Evolutionary conservation across 2,329 filamentous ascomycete species (phyloP).

Genomic region (Alternaria sp.): DNA sequence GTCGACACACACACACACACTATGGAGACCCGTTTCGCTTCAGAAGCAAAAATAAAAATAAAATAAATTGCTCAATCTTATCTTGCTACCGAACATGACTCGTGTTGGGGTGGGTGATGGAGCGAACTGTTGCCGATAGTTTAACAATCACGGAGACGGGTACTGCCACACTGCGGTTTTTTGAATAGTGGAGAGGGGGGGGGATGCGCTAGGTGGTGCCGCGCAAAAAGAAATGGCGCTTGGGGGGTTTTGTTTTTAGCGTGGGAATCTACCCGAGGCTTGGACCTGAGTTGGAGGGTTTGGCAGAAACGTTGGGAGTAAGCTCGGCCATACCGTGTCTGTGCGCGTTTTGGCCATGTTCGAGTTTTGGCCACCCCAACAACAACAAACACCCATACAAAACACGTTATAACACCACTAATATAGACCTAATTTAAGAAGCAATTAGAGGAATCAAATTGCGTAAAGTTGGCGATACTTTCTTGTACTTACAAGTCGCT

Average conservation of each 20-base stretch:
- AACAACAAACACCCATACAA: too few species aligned
- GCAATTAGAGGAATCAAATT: too few species aligned
- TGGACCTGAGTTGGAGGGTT: neutral
- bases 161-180: neutral
- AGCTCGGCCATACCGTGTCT: too few species aligned
- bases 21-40: neutral
- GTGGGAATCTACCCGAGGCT: neutral
- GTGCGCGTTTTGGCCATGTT: too few species aligned
- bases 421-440: too few species aligned
- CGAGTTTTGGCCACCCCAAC: too few species aligned
- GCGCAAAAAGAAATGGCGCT: neutral
- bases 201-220: neutral
- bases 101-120: neutral
- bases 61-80: constrained; percentile 6
- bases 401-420: too few species aligned
- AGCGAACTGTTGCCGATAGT: neutral
- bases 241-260: neutral
- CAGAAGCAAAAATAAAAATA: too few species aligned
- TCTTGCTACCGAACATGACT: neutral
- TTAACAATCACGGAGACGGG: constrained; percentile 3
- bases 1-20: neutral
- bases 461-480: too few species aligned
- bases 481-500: too few species aligned
- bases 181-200: neutral
- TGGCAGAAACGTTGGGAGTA: neutral